phyloP scores from a whole-genome alignment of 1,139 yeast genomes.

The Protomyces lactucae-debilis region DNA sequence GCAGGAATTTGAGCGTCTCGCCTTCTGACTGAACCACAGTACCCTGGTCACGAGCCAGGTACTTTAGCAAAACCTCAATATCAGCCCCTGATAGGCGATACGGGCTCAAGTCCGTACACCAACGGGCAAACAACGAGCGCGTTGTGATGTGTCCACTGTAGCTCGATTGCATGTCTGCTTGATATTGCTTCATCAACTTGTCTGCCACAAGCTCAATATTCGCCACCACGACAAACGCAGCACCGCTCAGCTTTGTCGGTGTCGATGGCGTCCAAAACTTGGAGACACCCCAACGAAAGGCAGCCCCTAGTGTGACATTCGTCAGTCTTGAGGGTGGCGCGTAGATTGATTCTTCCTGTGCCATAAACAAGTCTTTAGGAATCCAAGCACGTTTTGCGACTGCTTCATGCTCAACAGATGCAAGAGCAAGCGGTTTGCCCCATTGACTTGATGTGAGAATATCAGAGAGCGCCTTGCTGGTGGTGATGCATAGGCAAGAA shows the following conservation, averaged over 20 bases:
- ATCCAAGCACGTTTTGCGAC: constrained; percentile 6
- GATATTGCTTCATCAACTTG: background rate
- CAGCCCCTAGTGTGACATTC: constrained; percentile 1
- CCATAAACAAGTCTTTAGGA: background rate
- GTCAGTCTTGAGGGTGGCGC: background rate
- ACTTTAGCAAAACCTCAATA: background rate
- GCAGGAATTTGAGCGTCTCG: constrained; percentile 3
- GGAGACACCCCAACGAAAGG: constrained; percentile 11
- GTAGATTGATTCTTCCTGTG: constrained; percentile 3
- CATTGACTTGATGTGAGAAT: constrained; percentile 1
- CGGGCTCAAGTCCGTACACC: background rate
- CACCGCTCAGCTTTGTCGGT: background rate
- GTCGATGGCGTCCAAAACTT: constrained; percentile 5
- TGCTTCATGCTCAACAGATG: constrained; percentile 8
- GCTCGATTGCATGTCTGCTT: background rate
- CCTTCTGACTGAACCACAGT: background rate
- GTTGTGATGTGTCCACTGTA: constrained; percentile 10
- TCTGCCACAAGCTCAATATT: constrained; percentile 7
- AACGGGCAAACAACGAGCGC: background rate
- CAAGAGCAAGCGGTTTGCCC: constrained; percentile 16
- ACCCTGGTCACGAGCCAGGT: constrained; percentile 2
- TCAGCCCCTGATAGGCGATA: background rate
- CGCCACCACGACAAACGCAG: background rate
- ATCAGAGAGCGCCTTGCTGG: background rate
- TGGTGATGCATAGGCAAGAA: background rate